Evolutionary conservation across 345 rosid species (phyloP), one percentile per base, ranked within the genome.

Genomic region (Salix udensis): DNA sequence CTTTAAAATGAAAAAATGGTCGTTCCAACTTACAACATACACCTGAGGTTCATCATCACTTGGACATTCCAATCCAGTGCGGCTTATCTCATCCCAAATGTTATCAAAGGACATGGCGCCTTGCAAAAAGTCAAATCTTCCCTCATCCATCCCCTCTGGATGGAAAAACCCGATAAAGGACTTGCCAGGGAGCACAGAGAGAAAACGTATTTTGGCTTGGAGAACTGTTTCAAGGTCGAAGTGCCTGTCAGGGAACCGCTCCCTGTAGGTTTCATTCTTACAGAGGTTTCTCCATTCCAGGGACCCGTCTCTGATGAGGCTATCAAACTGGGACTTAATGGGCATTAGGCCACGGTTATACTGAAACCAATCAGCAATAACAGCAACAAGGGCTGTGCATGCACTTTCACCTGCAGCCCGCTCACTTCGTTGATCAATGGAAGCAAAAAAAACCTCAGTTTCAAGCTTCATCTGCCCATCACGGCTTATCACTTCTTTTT

Each of bases 1-100:
- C 75, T 90, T 90, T 67, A 93, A 94, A 76, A 96, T 81, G 67
- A 96, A 96, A 82, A 96, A 96, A 86, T 96, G 99, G 78, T 96
- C 99, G 48, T 96, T 96, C 98, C 99, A 96, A 80, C 99, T 91
- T n/a, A 96, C 97, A 61, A 96, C 90, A 83, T 89, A 96, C 52
- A 91, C 82, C 77, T 82, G 89, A 37, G 93, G 93, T 75, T 86
- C 91, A 28, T 68, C 73, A 50, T 73, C 80, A 77, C 76, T 34
- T 7, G 83, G 78, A 68, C 83, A 80, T 79, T 87, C 88, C 46
- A 89, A 84, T 73, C 78, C 89, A 55, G 82, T 78, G 44, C 52
- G 81, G 80, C 87, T 89, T 71, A 96, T 87, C 86, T 91, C 98
- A 71, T 95, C 97, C 98, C 98, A 95, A 2, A 95, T 95, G 81